phyloP scores from a whole-genome alignment of 2,329 filamentous ascomycete species.

The Cercospora nicotianae region DNA sequence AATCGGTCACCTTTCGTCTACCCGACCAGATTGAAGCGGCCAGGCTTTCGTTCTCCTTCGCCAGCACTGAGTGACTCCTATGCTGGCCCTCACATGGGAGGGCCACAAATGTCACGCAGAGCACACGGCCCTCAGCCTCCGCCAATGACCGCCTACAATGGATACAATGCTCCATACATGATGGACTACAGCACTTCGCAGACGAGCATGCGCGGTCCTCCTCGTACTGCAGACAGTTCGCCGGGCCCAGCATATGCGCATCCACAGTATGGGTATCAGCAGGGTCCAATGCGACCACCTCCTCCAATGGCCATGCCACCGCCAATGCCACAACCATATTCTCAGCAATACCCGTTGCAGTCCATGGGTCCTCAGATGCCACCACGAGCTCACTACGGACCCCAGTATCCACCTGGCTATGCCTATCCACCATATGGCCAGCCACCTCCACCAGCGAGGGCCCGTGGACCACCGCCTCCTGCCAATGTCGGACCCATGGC shows the following conservation, averaged over 20 bases:
- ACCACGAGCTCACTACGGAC: constrained; percentile 18
- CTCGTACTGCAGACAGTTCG: constrained; percentile 30
- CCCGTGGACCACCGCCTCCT: constrained; percentile 29
- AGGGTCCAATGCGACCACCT: constrained; percentile 28
- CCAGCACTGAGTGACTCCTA: constrained; percentile 47
- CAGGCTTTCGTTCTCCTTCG: constrained; percentile 46
- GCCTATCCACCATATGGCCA: constrained; percentile 28
- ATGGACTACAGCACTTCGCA: constrained; percentile 26
- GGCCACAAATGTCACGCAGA: constrained; percentile 23
- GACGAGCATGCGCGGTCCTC: constrained; percentile 32
- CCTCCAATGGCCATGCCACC: constrained; percentile 27
- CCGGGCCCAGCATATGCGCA: constrained; percentile 32
- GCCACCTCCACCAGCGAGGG: constrained; percentile 24
- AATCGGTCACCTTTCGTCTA: constrained; percentile 45
- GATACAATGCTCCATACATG: constrained; percentile 33
- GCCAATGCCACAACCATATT: constrained; percentile 25
- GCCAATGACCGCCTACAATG: constrained; percentile 34
- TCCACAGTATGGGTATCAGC: constrained; percentile 33
- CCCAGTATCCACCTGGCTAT: constrained; percentile 29
- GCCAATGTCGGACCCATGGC: constrained; percentile 32
- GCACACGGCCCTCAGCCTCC: constrained; percentile 30
- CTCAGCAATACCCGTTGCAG: constrained; percentile 25
- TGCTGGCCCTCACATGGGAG: constrained; percentile 34
- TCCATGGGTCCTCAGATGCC: constrained; percentile 19
- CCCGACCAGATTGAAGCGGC: constrained; percentile 45